phyloP scores from a whole-genome alignment of 164 flowering plant species.

The Magnolia changhungtana region DNA sequence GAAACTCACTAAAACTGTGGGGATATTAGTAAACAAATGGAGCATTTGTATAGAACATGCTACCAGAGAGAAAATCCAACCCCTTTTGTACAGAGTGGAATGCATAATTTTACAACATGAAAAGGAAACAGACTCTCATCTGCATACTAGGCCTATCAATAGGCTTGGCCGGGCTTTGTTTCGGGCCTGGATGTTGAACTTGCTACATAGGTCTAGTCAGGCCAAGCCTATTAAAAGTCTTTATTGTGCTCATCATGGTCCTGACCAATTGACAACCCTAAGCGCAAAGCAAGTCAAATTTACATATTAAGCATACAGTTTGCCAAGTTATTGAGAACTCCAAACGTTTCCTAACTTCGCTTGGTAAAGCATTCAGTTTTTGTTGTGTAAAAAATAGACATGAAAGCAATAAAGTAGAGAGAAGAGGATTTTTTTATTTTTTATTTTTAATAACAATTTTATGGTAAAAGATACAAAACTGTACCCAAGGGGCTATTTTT shows the following conservation, averaged over 20 bases:
- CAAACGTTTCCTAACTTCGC: neutral
- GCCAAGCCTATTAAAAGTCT: neutral
- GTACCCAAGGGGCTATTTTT: too few relatives aligned
- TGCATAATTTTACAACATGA: neutral
- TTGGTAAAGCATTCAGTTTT: neutral
- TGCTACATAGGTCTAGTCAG: neutral
- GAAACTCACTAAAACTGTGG: neutral
- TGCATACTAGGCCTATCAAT: too few relatives aligned
- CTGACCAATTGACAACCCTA: neutral
- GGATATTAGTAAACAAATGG: neutral
- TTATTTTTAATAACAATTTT: too few relatives aligned
- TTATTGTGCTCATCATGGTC: neutral
- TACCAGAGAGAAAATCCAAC: neutral
- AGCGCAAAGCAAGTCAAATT: neutral
- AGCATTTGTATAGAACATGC: neutral
- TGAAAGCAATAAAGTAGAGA: too few relatives aligned
- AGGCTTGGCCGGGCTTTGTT: too few relatives aligned
- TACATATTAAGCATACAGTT: neutral
- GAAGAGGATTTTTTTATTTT: too few relatives aligned
- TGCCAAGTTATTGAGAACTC: neutral
- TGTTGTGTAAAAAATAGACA: too few relatives aligned
- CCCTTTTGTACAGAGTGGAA: neutral
- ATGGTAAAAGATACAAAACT: too few relatives aligned
- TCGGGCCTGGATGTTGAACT: too few relatives aligned
- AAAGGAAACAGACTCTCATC: too few relatives aligned